A percentile compares a stretch with the other conserved stretches of the same genome.
Evolutionary conservation across 78 protist genomes (phyloP).

Genomic region (Dictyostelium citrinum): DNA sequence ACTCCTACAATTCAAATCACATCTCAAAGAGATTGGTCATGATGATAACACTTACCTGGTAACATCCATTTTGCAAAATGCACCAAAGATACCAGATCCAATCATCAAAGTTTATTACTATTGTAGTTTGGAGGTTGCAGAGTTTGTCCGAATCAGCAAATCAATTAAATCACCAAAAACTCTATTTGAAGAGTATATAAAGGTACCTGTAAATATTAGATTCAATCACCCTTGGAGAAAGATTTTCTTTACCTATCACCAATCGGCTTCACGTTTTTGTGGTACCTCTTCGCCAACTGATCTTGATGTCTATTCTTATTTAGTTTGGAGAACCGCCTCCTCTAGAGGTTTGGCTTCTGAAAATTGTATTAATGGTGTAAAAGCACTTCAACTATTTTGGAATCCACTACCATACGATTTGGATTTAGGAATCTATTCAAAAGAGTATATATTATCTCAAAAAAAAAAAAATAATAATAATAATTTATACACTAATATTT

Average conservation of each 20-base stretch:
- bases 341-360: not conserved
- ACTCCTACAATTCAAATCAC: not conserved
- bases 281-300: not conserved
- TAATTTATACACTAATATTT: not conserved
- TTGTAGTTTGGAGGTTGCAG: not conserved
- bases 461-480: not conserved
- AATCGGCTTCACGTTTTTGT: not conserved
- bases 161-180: not conserved
- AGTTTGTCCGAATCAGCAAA: not conserved
- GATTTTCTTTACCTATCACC: constrained; percentile 1
- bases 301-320: constrained; percentile 42
- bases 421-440: not conserved
- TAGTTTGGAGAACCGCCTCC: not conserved
- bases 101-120: not conserved
- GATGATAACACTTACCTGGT: not conserved
- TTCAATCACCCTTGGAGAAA: constrained; percentile 75
- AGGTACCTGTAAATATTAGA: not conserved
- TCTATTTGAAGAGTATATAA: constrained; percentile 49
- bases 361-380: constrained; percentile 2
- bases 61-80: not conserved
- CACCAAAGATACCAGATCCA: not conserved
- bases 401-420: not conserved
- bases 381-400: constrained; percentile 1
- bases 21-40: not conserved
- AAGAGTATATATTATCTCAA: not conserved